Evolutionary conservation across 2,329 filamentous ascomycete species (phyloP), one percentile per base, ranked within the genome.

Genomic region (Aspergillus pseudoviridinutans): DNA sequence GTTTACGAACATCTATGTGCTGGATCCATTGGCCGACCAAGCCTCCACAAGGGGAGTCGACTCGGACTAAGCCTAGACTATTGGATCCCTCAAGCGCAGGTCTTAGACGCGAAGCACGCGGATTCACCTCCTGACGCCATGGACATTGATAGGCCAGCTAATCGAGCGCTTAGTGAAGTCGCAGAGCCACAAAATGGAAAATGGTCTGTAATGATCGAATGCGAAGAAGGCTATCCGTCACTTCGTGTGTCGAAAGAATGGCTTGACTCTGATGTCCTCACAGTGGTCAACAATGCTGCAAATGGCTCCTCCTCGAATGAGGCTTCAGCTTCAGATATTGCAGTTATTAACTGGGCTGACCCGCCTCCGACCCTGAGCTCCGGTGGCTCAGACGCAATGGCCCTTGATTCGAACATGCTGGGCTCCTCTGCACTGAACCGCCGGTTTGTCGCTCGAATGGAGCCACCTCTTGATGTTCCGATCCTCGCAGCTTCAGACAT

Each of bases 211-310:
- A 71, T 69, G 55, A 69, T 79, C 35, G 76, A 78, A 58, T 79
- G 77, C 57, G 77, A 79, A 67, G 70, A 74, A 54, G 77, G 76
- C 3, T 75, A 75, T 55, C 77, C 77, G 1, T 75, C 76, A 7
- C 70, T 79, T 38, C 71, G 74, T 17, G 70, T 78, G 22, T 76
- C 75, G 6, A 76, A 76, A 60, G 69, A 77, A 24, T 79, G 77
- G 77, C 64, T 79, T 14, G 70, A 68, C 17, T 61, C 64, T 3
- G 70, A 76, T 14, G 64, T 71, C 8, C 68, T 79, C 25, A 71
- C 69, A 20, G 54, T 58, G 12, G 64, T 64, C 9, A 62, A 70
- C 41, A 66, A 60, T 42, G 41, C 49, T 51, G 52, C 60, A 8
- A 66, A 64, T n/a, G 66, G 65, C n/a, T 54, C 62, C 3, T 60